These are phyloP conservation scores for Neurospora sp. DNA, from an alignment of 495 filamentous ascomycete genomes.

Conservation along the genomic window DNA sequence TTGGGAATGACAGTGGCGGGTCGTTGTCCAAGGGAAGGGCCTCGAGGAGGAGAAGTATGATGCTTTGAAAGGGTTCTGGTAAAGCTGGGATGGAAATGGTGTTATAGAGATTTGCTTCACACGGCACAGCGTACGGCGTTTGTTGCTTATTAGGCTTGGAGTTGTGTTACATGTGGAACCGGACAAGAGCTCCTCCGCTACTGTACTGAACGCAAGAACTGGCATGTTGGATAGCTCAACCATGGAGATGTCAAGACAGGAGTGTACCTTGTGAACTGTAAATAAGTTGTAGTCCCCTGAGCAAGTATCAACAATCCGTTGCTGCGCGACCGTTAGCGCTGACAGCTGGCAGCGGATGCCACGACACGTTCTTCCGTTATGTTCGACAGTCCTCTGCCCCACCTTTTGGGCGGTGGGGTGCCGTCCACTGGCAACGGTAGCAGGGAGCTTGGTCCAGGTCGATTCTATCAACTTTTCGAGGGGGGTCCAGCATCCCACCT, in stretches of 20 bases:
- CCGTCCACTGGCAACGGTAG: background rate
- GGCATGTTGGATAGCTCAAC: background rate
- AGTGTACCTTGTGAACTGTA: background rate
- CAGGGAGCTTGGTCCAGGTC: constrained; percentile 13
- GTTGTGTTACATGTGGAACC: background rate
- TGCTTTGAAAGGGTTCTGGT: constrained; percentile 35
- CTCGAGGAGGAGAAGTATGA: constrained; percentile 43
- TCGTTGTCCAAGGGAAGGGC: constrained; percentile 6
- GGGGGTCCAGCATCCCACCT: constrained; percentile 12
- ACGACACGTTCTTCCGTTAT: background rate
- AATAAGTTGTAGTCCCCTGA: background rate
- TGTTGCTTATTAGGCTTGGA: background rate
- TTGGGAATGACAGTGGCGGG: background rate
- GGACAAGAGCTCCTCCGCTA: background rate
- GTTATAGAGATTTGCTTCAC: background rate
- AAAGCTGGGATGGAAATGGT: background rate
- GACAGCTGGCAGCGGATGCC: background rate
- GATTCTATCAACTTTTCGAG: constrained; percentile 15
- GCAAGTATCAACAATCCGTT: background rate
- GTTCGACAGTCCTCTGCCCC: background rate
- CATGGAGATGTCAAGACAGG: background rate
- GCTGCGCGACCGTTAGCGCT: background rate
- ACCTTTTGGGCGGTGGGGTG: background rate
- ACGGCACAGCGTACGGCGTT: background rate
- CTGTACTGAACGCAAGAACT: background rate